Conservation (phyloP, 1,139 yeast genomes). For the Debaryomyces coudertii region DNA sequence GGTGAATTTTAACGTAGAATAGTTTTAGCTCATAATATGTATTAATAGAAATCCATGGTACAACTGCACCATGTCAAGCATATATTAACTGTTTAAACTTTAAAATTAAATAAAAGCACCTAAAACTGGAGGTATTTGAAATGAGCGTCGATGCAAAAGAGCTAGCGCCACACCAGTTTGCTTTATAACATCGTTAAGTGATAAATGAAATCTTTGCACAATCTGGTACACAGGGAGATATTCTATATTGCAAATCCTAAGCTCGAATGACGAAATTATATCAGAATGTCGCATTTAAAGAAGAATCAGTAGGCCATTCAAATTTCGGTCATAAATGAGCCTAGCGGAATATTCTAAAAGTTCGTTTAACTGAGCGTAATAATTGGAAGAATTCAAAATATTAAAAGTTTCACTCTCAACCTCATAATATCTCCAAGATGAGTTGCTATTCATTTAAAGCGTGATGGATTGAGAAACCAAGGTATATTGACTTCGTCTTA, state of each 20-base stretch:
- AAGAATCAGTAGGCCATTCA: constrained; percentile 54
- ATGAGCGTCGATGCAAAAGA: constrained; percentile 18
- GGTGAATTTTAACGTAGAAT: not conserved
- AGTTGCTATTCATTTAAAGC: constrained; percentile 61
- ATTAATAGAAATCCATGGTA: not conserved
- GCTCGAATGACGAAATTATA: constrained; percentile 40
- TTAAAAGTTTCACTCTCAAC: constrained; percentile 67
- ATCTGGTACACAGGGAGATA: constrained; percentile 52
- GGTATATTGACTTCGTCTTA: constrained; percentile 57
- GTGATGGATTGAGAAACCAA: constrained; percentile 69
- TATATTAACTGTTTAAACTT: not conserved
- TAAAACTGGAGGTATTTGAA: constrained; percentile 15
- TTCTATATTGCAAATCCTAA: constrained; percentile 50
- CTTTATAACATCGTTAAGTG: constrained; percentile 38
- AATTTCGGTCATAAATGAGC: constrained; percentile 47
- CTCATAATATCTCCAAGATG: constrained; percentile 73
- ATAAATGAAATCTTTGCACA: constrained; percentile 41
- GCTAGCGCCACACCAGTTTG: constrained; percentile 46
- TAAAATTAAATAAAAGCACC: not conserved
- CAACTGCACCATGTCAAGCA: not conserved
- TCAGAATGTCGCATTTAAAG: constrained; percentile 66
- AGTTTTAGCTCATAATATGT: not conserved
- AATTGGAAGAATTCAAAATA: constrained; percentile 61
- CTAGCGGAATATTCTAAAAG: constrained; percentile 60
- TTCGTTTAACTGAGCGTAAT: constrained; percentile 55